phyloP scores from a whole-genome alignment of 2,329 filamentous ascomycete species.

The Fusarium tanahbumbuense region DNA sequence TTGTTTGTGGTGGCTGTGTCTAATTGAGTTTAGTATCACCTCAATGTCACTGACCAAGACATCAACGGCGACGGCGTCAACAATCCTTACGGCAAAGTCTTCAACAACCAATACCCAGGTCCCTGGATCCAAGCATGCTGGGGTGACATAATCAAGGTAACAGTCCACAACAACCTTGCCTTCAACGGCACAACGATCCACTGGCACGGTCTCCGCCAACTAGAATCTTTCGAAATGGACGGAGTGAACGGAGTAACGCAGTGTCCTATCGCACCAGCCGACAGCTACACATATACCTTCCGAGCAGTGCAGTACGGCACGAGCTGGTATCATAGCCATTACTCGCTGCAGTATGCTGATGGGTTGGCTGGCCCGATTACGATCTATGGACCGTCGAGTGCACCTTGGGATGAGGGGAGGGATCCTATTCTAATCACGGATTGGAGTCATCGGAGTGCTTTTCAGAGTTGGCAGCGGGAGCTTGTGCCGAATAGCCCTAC shows the following conservation, averaged over 20 bases:
- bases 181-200: constrained; percentile 41
- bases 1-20: no score
- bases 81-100: constrained; percentile 23
- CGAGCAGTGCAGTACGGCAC: constrained; percentile 39
- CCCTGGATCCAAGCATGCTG: constrained; percentile 48
- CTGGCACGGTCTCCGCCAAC: constrained; percentile 41
- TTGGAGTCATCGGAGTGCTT: constrained; percentile 16
- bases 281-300: constrained; percentile 36
- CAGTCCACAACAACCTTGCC: background rate
- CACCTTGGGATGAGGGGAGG: background rate
- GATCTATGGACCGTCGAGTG: constrained; percentile 26
- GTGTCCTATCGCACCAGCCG: constrained; percentile 36
- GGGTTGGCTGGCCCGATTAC: constrained; percentile 35
- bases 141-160: constrained; percentile 42
- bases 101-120: constrained; percentile 45
- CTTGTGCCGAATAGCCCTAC: constrained; percentile 4
- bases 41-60: constrained; percentile 10
- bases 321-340: constrained; percentile 45
- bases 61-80: constrained; percentile 18
- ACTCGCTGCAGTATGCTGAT: constrained; percentile 42
- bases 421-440: constrained; percentile 14
- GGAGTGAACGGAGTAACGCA: constrained; percentile 42
- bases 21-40: background rate
- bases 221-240: constrained; percentile 39
- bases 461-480: constrained; percentile 13